These are phyloP conservation scores for Arthrobotrys musiformis DNA, from an alignment of 2,329 filamentous ascomycete species.

Conservation along the genomic window DNA sequence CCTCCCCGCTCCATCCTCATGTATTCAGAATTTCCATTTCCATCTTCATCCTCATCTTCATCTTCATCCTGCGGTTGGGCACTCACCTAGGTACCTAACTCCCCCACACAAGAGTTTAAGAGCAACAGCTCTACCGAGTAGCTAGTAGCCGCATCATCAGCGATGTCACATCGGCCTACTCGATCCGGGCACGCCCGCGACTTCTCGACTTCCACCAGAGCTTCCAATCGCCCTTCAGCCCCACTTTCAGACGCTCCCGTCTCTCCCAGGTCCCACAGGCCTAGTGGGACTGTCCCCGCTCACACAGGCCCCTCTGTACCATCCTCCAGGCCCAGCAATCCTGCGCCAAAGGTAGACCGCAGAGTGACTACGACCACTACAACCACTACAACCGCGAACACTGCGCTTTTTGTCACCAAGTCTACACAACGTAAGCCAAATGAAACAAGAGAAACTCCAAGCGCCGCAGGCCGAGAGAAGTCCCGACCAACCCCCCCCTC, in stretches of 20 bases:
- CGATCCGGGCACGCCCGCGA: conserved; percentile 28
- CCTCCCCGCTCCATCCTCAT: too few species aligned
- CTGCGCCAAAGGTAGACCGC: conserved; percentile 22
- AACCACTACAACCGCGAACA: conserved; percentile 47
- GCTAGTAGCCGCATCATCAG: not conserved
- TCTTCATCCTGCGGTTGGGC: too few species aligned
- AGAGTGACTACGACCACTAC: conserved; percentile 47
- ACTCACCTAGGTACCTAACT: not conserved
- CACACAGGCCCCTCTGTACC: not conserved
- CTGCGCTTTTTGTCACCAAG: conserved; percentile 45
- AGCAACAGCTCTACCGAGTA: not conserved
- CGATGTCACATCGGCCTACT: conserved; percentile 46
- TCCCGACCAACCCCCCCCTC: conserved; percentile 14
- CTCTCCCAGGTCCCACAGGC: conserved; percentile 23
- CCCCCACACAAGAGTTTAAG: not conserved
- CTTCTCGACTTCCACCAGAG: conserved; percentile 3
- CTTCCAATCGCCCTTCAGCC: conserved; percentile 1
- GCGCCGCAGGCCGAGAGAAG: not conserved
- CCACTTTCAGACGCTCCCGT: conserved; percentile 27
- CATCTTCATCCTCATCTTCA: too few species aligned
- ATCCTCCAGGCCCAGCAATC: conserved; percentile 23
- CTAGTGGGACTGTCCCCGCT: not conserved
- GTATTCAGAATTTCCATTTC: too few species aligned
- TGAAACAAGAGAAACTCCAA: conserved; percentile 3
- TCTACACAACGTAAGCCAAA: conserved; percentile 31